phyloP scores from a whole-genome alignment of 164 flowering plant species.

The Chimonanthus salicifolius region DNA sequence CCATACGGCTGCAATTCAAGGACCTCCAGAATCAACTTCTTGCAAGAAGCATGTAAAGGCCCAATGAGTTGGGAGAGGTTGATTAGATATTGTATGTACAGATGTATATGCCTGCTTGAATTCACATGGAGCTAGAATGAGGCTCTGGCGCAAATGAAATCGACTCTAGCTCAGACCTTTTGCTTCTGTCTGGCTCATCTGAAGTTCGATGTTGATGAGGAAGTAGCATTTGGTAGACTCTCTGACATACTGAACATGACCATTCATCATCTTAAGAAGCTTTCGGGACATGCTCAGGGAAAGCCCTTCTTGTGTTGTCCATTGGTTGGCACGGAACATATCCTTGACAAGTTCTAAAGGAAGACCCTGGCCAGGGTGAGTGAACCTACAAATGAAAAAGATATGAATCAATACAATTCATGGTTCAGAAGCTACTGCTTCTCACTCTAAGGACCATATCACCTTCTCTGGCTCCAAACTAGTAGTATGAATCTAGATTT shows the following conservation, averaged over 20 bases:
- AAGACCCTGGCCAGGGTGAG: conserved; percentile 77
- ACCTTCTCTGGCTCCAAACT: not conserved
- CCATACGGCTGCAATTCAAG: not conserved
- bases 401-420: too few species aligned
- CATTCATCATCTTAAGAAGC: conserved; percentile 71
- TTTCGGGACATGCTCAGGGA: conserved; percentile 80
- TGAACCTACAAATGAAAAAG: conserved; percentile 39
- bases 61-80: not conserved
- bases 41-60: not conserved
- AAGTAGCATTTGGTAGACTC: conserved; percentile 72
- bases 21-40: not conserved
- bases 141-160: not conserved
- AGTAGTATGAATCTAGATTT: too few species aligned
- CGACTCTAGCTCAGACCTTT: conserved; percentile 21
- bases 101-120: not conserved
- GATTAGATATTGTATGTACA: not conserved
- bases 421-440: not conserved
- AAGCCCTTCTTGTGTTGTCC: conserved; percentile 75
- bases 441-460: not conserved
- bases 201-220: conserved; percentile 53
- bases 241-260: conserved; percentile 76
- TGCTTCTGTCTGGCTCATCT: conserved; percentile 26
- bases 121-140: not conserved
- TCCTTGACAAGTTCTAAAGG: conserved; percentile 75
- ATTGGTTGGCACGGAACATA: conserved; percentile 60